These are phyloP conservation scores for Nitzschia inconspicua DNA, from an alignment of 108 stramenopile species.

Conservation along the genomic window DNA sequence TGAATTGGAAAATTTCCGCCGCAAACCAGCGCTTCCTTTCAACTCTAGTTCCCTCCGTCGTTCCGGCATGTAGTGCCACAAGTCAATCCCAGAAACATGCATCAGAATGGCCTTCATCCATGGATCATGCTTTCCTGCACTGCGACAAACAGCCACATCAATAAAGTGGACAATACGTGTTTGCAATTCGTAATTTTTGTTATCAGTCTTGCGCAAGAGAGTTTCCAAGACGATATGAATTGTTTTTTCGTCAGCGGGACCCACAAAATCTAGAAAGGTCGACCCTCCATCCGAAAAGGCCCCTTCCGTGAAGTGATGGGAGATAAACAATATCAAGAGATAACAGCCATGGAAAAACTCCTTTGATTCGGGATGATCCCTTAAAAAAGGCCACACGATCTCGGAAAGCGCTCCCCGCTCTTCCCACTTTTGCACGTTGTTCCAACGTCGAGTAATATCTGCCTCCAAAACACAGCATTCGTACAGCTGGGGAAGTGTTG, in stretches of 20 bases:
- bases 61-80: conserved; percentile 34
- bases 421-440: conserved; percentile 24
- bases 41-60: conserved; percentile 41
- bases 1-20: conserved; percentile 22
- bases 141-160: conserved; percentile 14
- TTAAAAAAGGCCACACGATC: conserved; percentile 39
- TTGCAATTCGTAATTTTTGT: conserved; percentile 21
- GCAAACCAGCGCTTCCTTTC: conserved; percentile 30
- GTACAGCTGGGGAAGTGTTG: conserved; percentile 26
- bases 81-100: conserved; percentile 8
- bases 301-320: conserved; percentile 29
- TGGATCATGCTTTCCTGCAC: conserved; percentile 18
- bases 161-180: conserved; percentile 39
- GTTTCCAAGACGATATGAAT: conserved; percentile 12
- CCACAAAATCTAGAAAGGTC: conserved; percentile 3
- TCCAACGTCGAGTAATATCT: conserved; percentile 6
- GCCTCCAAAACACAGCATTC: conserved; percentile 21
- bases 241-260: no score
- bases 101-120: conserved; percentile 15
- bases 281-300: conserved; percentile 17
- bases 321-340: conserved; percentile 24
- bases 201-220: conserved; percentile 32
- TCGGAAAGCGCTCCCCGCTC: conserved; percentile 31
- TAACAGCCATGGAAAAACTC: conserved; percentile 32
- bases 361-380: conserved; percentile 7